These are phyloP conservation scores for Sclerotinia nivalis DNA, from an alignment of 2,329 filamentous ascomycete species.

Conservation along the genomic window DNA sequence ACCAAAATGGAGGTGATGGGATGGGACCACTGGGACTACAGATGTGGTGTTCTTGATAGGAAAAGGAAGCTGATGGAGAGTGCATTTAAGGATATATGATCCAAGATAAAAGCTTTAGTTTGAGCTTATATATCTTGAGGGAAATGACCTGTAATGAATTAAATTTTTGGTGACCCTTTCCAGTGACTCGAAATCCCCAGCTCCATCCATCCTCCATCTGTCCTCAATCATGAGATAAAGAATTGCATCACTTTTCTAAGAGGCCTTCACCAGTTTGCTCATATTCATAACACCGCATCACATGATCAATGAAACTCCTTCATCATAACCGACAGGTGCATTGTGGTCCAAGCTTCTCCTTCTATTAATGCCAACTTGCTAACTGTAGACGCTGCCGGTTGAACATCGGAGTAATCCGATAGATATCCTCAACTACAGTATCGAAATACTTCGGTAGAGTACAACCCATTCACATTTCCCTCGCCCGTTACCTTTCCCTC, in stretches of 20 bases:
- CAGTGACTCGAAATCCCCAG: too few species aligned
- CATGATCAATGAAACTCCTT: neutral
- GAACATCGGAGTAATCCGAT: neutral
- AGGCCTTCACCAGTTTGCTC: neutral
- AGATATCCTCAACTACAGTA: neutral
- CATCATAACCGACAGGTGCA: neutral
- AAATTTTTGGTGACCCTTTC: neutral
- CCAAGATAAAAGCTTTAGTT: neutral
- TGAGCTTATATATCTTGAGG: neutral
- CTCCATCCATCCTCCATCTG: neutral
- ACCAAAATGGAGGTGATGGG: neutral
- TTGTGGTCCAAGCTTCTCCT: neutral
- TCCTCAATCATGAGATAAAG: neutral
- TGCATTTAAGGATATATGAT: neutral
- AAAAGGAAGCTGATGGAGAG: neutral
- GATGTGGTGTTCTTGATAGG: neutral
- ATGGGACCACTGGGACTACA: neutral
- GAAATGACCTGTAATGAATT: neutral
- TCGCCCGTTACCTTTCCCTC: neutral
- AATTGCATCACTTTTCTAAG: neutral
- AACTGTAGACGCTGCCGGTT: neutral
- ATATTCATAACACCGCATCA: neutral
- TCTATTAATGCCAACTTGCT: neutral
- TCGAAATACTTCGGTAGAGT: neutral
- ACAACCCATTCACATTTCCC: neutral